Percentiles rank a stretch among this genome's conserved stretches.
Evolutionary conservation across 306 rosid genomes (phyloP).

Genomic region (peach (Prunus persica)): Prunus_persica_NCBIv2 NC_034013.1:16426001-16426500

Average conservation of each 20-base stretch:
- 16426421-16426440: background rate
- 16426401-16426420: slow-evolving; percentile 12
- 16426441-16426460: slow-evolving; percentile 10
- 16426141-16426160: background rate
- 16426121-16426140: too few species aligned
- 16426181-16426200: background rate
- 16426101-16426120: too few species aligned
- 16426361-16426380: slow-evolving; percentile 21
- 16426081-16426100: too few species aligned
- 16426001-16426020: too few species aligned
- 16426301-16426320: slow-evolving; percentile 23
- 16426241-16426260: slow-evolving; percentile 12
- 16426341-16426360: background rate
- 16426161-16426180: background rate
- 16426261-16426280: slow-evolving; percentile 7
- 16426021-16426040: too few species aligned
- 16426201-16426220: background rate
- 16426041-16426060: too few species aligned
- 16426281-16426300: slow-evolving; percentile 40
- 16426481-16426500: slow-evolving; percentile 3
- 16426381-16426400: slow-evolving; percentile 1
- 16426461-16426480: slow-evolving; percentile 16
- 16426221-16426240: background rate
- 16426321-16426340: slow-evolving; percentile 33
- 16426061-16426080: too few species aligned